Evolutionary conservation across 2,329 filamentous ascomycete species (phyloP), one percentile per base, ranked within the genome.

Genomic region (Xenoacremonium recifei): DNA sequence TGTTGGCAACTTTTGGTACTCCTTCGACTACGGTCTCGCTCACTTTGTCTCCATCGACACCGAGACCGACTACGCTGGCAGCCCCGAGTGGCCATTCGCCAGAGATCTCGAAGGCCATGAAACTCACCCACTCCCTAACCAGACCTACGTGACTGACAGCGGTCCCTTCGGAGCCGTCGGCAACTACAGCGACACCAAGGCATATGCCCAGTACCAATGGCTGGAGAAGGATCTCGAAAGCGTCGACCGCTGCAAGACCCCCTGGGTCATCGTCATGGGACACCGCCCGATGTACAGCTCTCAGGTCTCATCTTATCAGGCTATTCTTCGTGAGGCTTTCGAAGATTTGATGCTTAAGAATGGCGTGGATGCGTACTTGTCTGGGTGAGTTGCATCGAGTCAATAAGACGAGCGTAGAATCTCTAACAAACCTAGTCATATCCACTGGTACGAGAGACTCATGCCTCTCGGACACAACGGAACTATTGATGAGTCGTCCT

Each of bases 1-100:
- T 23, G 70, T 75, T 9, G 63, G 69, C 39, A 76, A 75, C 64
- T 72, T 76, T 51, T 76, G 73, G 73, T 76, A 77, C 59, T 74
- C 69, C 2, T 77, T 76, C 50, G 72, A 77, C 61, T 76, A 76
- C 48, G 73, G 73, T 18, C 60, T 75, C n/a, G 73, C 69, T 3
- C 73, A 77, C 53, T 76, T 76, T 44, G 59, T 76, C 47, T 59
- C 67, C 15, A 57, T 77, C 20, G 62, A 76, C 36, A 65, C 62
- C 15, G 73, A 76, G 54, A 77, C 73, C 27, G 73, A 77, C 54
- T 76, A 68, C 48, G 64, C 71, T 35, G 61, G 72, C 55, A 70
- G 65, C 45, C 73, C 73, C 6, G 64, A 69, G 36, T 72, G 55
- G 54, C 64, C 70, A 10, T 75, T 76, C 46, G 56, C 62, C 4